Evolutionary conservation across 2,329 filamentous ascomycete genomes (phyloP).

Genomic region (Zymoseptoria tritici): DNA sequence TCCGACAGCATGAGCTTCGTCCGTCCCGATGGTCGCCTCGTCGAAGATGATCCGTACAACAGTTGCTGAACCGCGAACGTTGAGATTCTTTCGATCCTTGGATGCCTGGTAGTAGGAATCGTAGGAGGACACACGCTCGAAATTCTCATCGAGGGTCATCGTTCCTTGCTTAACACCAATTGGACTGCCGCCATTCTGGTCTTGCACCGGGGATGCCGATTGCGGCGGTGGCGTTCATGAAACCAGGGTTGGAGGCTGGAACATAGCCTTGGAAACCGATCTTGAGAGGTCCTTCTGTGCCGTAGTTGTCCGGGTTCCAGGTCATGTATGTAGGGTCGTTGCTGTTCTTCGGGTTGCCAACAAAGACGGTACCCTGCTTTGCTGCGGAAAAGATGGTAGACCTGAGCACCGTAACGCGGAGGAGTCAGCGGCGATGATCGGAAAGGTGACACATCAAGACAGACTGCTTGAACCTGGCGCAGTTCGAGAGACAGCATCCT

Average conservation of each 20-base stretch:
- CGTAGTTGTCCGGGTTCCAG: constrained; percentile 11
- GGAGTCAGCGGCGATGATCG: not conserved
- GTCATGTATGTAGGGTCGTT: constrained; percentile 15
- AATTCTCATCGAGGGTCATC: constrained; percentile 12
- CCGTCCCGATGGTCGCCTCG: constrained; percentile 4
- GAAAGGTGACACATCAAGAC: not conserved
- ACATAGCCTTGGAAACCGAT: constrained; percentile 14
- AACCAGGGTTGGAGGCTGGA: constrained; percentile 8
- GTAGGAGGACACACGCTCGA: constrained; percentile 9
- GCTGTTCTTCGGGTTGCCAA: constrained; percentile 10
- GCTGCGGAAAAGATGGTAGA: not conserved
- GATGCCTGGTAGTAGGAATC: constrained; percentile 11
- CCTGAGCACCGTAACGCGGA: not conserved
- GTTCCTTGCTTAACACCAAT: constrained; percentile 14
- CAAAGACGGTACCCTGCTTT: constrained; percentile 9
- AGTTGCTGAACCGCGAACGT: constrained; percentile 8
- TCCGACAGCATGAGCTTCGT: constrained; percentile 6
- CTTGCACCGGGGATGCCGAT: constrained; percentile 7
- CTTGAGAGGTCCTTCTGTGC: constrained; percentile 13
- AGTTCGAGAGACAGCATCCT: too few species aligned
- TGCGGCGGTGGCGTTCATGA: constrained; percentile 12
- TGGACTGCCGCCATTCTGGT: constrained; percentile 9
- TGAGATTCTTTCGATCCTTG: constrained; percentile 7
- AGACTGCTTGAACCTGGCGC: too few species aligned
- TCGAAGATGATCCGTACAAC: constrained; percentile 12